Evolutionary conservation across 495 filamentous ascomycete species (phyloP).

Genomic region (Xylaria nigripes): DNA sequence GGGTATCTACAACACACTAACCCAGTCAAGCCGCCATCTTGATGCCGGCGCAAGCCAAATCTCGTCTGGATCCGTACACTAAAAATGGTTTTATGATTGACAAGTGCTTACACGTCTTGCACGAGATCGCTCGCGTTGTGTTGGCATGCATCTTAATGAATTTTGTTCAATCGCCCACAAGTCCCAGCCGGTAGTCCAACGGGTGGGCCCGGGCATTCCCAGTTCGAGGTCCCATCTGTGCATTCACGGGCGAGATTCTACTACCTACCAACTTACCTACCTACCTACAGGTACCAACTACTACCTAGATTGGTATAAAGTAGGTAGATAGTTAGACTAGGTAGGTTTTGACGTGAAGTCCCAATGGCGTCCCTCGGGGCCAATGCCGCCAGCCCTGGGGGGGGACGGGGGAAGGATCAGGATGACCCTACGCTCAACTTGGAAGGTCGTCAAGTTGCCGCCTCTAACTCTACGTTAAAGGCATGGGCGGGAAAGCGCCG

Average conservation of each 20-base stretch:
- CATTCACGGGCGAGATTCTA: too few relatives aligned
- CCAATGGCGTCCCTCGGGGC: slow-evolving; percentile 7
- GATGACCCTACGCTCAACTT: background rate
- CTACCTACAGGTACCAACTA: too few relatives aligned
- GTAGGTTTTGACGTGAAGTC: slow-evolving; percentile 1
- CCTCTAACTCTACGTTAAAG: slow-evolving; percentile 62
- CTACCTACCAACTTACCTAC: too few relatives aligned
- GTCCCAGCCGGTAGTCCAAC: too few relatives aligned
- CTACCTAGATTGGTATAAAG: background rate
- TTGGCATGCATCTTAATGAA: background rate
- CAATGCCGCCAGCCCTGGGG: background rate
- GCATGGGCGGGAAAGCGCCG: slow-evolving; percentile 54
- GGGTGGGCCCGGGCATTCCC: too few relatives aligned
- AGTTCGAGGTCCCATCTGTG: background rate
- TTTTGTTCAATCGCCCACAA: background rate
- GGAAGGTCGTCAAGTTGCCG: slow-evolving; percentile 39
- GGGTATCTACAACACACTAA: background rate
- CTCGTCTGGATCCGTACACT: background rate
- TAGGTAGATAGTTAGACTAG: background rate
- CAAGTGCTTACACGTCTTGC: background rate
- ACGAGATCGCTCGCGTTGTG: background rate
- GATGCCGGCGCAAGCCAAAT: background rate
- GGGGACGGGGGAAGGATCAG: background rate
- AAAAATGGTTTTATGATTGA: too few relatives aligned
- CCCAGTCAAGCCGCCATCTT: background rate